These are phyloP conservation scores for Phaeodactylum tricornutum DNA, from an alignment of 108 stramenopile species.

Conservation along the genomic window DNA sequence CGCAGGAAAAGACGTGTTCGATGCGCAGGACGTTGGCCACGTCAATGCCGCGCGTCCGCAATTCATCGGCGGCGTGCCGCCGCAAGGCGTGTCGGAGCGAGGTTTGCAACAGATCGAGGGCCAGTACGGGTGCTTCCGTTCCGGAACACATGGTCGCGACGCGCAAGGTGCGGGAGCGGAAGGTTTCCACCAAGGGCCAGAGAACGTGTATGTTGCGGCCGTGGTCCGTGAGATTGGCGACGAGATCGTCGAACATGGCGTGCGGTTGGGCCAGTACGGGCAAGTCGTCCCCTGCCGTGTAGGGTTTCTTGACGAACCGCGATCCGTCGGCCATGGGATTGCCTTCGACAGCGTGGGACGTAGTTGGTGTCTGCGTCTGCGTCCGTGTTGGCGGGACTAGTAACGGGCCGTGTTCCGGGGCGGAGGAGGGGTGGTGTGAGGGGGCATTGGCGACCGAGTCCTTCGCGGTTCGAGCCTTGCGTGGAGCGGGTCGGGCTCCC, in stretches of 20 bases:
- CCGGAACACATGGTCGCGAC: conserved; percentile 47
- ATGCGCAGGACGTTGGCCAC: conserved; percentile 9
- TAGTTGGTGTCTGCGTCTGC: no score
- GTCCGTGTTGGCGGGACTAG: no score
- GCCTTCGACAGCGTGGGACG: no score
- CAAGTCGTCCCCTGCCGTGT: conserved; percentile 2
- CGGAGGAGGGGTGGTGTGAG: no score
- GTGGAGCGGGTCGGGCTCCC: no score
- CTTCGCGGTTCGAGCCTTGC: no score
- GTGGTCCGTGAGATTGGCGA: background rate
- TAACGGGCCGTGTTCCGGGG: no score
- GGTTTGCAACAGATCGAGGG: conserved; percentile 34
- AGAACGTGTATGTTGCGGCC: background rate
- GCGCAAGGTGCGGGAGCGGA: conserved; percentile 12
- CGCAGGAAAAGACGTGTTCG: conserved; percentile 48
- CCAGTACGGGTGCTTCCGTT: conserved; percentile 47
- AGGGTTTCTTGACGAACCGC: conserved; percentile 4
- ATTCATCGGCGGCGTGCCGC: background rate
- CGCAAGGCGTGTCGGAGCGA: background rate
- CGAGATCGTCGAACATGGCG: conserved; percentile 18
- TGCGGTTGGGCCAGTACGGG: conserved; percentile 5
- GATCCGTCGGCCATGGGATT: no score
- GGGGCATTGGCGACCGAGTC: no score
- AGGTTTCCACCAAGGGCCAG: conserved; percentile 2
- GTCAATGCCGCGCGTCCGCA: background rate